A percentile compares a stretch with the other conserved stretches of the same genome.
Conservation (phyloP, 345 rosid species). For the Laguncularia racemosa region DNA sequence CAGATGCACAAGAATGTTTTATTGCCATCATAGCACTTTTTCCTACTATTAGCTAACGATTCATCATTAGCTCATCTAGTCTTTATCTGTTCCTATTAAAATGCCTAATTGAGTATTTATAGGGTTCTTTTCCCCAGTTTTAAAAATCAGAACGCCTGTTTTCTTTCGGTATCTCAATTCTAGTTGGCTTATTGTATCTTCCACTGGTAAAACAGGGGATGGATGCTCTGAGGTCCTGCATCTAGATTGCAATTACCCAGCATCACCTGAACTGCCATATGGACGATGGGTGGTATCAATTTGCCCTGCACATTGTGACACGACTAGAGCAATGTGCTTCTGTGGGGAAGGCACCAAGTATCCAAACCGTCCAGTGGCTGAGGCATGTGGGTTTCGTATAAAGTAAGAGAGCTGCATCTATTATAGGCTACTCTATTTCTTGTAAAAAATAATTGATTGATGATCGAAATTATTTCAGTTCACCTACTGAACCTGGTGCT, state of each 20-base stretch:
- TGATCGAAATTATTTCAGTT: constrained; percentile 31
- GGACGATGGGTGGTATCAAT: constrained; percentile 92
- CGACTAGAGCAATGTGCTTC: constrained; percentile 90
- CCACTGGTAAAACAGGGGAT: constrained; percentile 48
- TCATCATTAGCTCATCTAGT: too few relatives aligned
- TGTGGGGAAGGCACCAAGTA: constrained; percentile 97
- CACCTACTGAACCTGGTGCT: constrained; percentile 56
- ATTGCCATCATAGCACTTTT: too few relatives aligned
- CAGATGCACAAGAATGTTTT: too few relatives aligned
- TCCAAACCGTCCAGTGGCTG: constrained; percentile 90
- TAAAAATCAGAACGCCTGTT: background rate
- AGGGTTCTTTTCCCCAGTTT: background rate
- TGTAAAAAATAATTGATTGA: constrained; percentile 1
- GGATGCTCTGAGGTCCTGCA: constrained; percentile 60
- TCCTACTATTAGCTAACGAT: too few relatives aligned
- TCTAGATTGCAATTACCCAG: constrained; percentile 66
- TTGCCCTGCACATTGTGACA: constrained; percentile 79
- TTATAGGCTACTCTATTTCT: background rate
- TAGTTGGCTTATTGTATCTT: background rate
- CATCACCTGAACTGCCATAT: constrained; percentile 62
- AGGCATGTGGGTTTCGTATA: constrained; percentile 75
- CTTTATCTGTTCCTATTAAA: too few relatives aligned
- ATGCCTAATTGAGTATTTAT: too few relatives aligned
- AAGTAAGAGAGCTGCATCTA: constrained; percentile 37
- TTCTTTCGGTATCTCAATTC: background rate